These are phyloP conservation scores for Tuber microsphaerosporum DNA, from an alignment of 495 filamentous ascomycete species.

Conservation along the genomic window DNA sequence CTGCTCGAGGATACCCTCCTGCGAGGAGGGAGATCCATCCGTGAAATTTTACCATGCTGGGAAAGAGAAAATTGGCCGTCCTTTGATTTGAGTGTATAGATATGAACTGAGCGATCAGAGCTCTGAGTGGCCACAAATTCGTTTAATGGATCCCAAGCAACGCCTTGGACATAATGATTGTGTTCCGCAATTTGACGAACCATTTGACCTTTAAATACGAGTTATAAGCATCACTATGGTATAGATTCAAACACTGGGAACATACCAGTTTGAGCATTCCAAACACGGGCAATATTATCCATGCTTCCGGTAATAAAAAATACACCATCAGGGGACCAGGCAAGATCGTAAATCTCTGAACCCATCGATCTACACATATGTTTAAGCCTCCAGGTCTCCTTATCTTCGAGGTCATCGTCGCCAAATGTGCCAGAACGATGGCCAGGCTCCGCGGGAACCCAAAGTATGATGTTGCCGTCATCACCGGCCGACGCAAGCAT, in stretches of 20 bases:
- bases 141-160: conserved; percentile 97
- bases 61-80: conserved; percentile 91
- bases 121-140: conserved; percentile 98
- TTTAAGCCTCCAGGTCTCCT: conserved; percentile 93
- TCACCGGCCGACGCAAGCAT: conserved; percentile 91
- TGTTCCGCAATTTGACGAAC: conserved; percentile 97
- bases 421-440: conserved; percentile 61
- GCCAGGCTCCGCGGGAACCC: conserved; percentile 74
- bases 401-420: conserved; percentile 80
- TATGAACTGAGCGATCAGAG: conserved; percentile 93
- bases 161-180: conserved; percentile 97
- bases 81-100: conserved; percentile 91
- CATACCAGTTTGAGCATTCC: conserved; percentile 86
- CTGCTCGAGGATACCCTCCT: conserved; percentile 86
- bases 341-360: conserved; percentile 93
- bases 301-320: conserved; percentile 98
- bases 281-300: conserved; percentile 97
- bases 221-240: conserved; percentile 24
- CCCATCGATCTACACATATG: conserved; percentile 92
- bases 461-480: conserved; percentile 91
- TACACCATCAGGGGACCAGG: conserved; percentile 92
- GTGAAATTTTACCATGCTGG: conserved; percentile 62
- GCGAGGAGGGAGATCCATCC: conserved; percentile 75
- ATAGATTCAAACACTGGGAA: conserved; percentile 15
- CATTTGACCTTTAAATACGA: conserved; percentile 58